phyloP scores from a whole-genome alignment of 257 asterid species.

The Solanum raphanifolium region DNA sequence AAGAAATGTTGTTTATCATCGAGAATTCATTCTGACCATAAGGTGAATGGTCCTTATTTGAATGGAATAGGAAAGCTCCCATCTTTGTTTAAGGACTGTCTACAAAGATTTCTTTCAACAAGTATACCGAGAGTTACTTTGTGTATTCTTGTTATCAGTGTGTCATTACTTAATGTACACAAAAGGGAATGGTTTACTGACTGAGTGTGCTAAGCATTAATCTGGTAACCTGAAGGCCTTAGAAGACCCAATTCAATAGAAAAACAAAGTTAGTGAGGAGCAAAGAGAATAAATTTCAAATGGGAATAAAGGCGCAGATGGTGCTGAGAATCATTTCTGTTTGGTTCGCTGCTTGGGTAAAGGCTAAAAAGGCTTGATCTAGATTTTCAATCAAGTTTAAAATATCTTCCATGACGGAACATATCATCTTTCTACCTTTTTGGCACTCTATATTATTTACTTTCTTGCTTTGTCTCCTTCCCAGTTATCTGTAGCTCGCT shows the following conservation, averaged over 20 bases:
- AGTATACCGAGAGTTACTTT: neutral
- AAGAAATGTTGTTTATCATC: neutral
- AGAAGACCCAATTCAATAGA: neutral
- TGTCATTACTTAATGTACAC: neutral
- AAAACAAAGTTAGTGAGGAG: neutral
- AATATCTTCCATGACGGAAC: neutral
- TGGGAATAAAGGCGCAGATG: neutral
- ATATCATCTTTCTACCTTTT: neutral
- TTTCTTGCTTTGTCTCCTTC: neutral
- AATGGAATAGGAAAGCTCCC: neutral
- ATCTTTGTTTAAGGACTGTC: neutral
- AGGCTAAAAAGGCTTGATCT: neutral
- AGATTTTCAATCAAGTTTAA: neutral
- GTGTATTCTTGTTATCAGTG: neutral
- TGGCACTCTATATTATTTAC: neutral
- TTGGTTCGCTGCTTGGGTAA: neutral
- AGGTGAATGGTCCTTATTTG: neutral
- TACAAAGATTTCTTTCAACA: neutral
- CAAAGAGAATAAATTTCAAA: neutral
- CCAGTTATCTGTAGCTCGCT: neutral
- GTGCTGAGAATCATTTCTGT: neutral
- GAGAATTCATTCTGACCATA: neutral
- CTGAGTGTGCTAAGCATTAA: neutral
- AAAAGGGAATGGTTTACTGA: neutral
- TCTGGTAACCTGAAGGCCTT: neutral